phyloP scores from a whole-genome alignment of 2,329 filamentous ascomycete genomes.

The Aspergillus pseudoviridinutans region DNA sequence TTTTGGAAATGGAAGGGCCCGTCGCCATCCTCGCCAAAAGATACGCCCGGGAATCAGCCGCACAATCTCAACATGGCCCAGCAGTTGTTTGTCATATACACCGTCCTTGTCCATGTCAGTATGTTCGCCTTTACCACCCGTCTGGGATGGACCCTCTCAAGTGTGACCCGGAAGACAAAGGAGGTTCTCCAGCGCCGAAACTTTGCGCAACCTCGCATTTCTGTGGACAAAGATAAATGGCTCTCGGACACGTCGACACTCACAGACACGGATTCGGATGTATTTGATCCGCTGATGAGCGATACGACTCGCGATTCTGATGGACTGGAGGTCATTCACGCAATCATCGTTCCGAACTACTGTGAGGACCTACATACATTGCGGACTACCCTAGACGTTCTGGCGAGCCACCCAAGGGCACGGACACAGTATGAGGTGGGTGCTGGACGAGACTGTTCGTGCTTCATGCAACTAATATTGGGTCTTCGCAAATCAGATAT shows the following conservation, averaged over 20 bases:
- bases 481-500: slow-evolving; percentile 49
- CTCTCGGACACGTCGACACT: not conserved
- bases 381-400: slow-evolving; percentile 63
- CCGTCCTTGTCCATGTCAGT: slow-evolving; percentile 60
- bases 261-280: not conserved
- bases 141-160: slow-evolving; percentile 47
- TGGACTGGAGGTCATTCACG: slow-evolving; percentile 51
- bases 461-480: not conserved
- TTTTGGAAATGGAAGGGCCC: slow-evolving; percentile 13
- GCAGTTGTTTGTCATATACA: slow-evolving; percentile 59
- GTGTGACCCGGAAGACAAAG: slow-evolving; percentile 26
- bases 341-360: slow-evolving; percentile 69
- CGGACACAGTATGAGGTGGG: slow-evolving; percentile 65
- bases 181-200: slow-evolving; percentile 23
- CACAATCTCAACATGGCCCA: slow-evolving; percentile 20
- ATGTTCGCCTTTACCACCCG: slow-evolving; percentile 56
- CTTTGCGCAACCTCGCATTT: not conserved
- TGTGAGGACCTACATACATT: slow-evolving; percentile 68
- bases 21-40: not conserved
- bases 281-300: not conserved
- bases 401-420: slow-evolving; percentile 64
- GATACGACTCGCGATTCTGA: not conserved
- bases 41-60: not conserved
- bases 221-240: not conserved
- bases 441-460: slow-evolving; percentile 15